Conservation (phyloP, 1,284 basidiomycete species). For the Somion occarium region DNA sequence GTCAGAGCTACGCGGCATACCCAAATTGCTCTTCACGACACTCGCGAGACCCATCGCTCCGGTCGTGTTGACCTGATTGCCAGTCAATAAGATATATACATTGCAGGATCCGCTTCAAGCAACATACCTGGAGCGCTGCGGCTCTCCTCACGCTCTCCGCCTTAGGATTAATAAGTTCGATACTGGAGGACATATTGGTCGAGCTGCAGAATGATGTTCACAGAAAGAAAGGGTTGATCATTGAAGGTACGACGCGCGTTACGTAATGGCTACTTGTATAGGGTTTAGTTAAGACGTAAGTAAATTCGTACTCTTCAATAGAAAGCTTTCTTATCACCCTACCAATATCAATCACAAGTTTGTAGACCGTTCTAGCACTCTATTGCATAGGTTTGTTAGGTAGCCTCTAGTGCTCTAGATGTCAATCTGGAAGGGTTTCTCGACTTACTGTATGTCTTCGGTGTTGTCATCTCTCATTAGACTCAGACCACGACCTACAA, state of each 20-base stretch:
- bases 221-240: slow-evolving; percentile 4
- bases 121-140: slow-evolving; percentile 87
- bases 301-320: neutral
- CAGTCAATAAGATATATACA: neutral
- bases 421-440: too few relatives aligned
- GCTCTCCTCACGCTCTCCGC: slow-evolving; percentile 93
- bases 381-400: too few relatives aligned
- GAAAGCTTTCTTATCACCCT: neutral
- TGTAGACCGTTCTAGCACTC: too few relatives aligned
- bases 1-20: slow-evolving; percentile 45
- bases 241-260: neutral
- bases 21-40: slow-evolving; percentile 96
- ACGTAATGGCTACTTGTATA: neutral
- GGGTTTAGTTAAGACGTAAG: too few relatives aligned
- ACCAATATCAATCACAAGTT: too few relatives aligned
- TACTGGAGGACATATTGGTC: slow-evolving; percentile 63
- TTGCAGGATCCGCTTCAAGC: neutral
- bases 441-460: neutral
- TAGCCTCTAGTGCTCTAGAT: too few relatives aligned
- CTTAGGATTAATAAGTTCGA: slow-evolving; percentile 93
- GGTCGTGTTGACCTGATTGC: slow-evolving; percentile 74
- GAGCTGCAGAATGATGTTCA: neutral
- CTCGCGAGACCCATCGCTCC: slow-evolving; percentile 97
- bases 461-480: neutral
- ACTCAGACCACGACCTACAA: slow-evolving; percentile 14